Conservation (phyloP, 2,329 filamentous ascomycete genomes). For the Scolecobasidium constrictum region DNA sequence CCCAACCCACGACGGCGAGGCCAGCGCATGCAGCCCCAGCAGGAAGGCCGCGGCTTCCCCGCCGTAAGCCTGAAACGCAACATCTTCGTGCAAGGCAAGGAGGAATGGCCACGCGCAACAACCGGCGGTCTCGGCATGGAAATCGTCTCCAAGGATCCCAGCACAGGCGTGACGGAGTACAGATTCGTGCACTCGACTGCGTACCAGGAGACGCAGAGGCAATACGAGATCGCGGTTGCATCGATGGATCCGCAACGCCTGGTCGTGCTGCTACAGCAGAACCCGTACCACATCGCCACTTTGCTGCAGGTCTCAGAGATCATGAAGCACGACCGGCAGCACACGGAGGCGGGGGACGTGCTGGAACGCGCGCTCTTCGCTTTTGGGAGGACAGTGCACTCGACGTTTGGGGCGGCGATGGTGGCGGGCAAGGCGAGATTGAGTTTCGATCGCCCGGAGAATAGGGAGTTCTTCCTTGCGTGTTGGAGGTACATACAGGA, state of each 20-base stretch:
- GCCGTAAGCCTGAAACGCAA: constrained; percentile 62
- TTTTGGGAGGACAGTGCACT: constrained; percentile 80
- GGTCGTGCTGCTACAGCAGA: constrained; percentile 60
- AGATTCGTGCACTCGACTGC: constrained; percentile 61
- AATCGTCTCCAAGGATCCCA: constrained; percentile 28
- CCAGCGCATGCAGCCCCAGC: constrained; percentile 33
- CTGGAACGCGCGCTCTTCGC: constrained; percentile 86
- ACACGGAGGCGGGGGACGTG: constrained; percentile 74
- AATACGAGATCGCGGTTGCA: constrained; percentile 73
- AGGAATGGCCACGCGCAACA: constrained; percentile 72
- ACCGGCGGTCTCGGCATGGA: constrained; percentile 80
- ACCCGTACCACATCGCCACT: constrained; percentile 86
- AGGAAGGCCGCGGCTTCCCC: constrained; percentile 45
- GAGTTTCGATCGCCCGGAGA: constrained; percentile 72
- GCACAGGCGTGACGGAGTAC: constrained; percentile 59
- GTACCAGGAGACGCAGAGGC: constrained; percentile 64
- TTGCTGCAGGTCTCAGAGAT: constrained; percentile 90
- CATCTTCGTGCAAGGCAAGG: constrained; percentile 75
- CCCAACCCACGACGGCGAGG: constrained; percentile 30
- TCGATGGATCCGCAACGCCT: constrained; percentile 75
- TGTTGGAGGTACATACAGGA: constrained; percentile 82
- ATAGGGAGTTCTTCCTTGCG: constrained; percentile 85
- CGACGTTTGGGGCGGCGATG: constrained; percentile 66
- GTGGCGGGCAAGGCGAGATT: constrained; percentile 69
- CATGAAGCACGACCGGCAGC: constrained; percentile 82